These are phyloP conservation scores for Nitzschia putrida DNA, from an alignment of 108 stramenopile genomes.

Conservation along the genomic window DNA sequence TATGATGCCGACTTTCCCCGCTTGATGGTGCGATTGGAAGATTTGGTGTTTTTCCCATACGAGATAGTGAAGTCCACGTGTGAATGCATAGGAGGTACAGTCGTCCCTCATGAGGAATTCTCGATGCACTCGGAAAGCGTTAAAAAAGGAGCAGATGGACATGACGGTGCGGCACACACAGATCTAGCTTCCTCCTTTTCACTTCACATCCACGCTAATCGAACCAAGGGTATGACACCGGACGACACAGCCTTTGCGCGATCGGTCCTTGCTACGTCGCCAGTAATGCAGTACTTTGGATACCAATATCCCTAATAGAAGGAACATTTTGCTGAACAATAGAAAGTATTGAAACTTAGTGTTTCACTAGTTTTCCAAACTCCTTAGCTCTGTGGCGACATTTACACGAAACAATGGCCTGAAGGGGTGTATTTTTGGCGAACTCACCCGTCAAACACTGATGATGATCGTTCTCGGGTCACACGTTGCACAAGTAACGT, in stretches of 20 bases:
- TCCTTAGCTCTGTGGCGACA: no score
- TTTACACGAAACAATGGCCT: no score
- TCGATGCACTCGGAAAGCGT: conserved; percentile 10
- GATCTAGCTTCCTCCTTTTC: conserved; percentile 16
- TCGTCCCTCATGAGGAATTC: conserved; percentile 24
- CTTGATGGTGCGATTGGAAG: conserved; percentile 78
- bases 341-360: no score
- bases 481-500: conserved; percentile 16
- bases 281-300: conserved; percentile 9
- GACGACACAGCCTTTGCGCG: conserved; percentile 27
- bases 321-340: neutral
- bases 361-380: no score
- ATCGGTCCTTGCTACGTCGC: conserved; percentile 10
- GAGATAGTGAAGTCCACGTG: conserved; percentile 52
- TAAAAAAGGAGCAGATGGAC: conserved; percentile 20
- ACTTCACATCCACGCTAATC: conserved; percentile 13
- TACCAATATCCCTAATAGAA: neutral
- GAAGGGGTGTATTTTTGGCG: no score
- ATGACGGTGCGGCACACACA: conserved; percentile 18
- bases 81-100: conserved; percentile 57
- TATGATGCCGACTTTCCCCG: conserved; percentile 69
- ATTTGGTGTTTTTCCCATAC: conserved; percentile 71
- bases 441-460: conserved; percentile 4
- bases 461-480: conserved; percentile 8
- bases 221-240: conserved; percentile 34